These are phyloP conservation scores for Scheffersomyces titani DNA, from an alignment of 1,139 yeast species.

Conservation along the genomic window DNA sequence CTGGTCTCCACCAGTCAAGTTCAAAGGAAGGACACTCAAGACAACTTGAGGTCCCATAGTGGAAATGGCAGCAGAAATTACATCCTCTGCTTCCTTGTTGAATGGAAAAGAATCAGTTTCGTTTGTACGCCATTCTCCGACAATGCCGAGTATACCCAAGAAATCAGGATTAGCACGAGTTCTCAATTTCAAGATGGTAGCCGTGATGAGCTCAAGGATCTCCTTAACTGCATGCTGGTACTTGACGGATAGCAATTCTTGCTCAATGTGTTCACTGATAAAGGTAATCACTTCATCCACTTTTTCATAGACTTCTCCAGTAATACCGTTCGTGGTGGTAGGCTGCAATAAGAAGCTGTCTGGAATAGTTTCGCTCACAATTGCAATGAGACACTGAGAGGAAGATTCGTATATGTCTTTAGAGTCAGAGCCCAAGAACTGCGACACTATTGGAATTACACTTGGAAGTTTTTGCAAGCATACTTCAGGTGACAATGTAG, in stretches of 20 bases:
- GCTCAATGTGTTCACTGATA: constrained; percentile 52
- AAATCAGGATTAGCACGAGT: constrained; percentile 73
- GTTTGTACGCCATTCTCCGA: constrained; percentile 85
- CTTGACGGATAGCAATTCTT: constrained; percentile 68
- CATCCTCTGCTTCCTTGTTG: constrained; percentile 76
- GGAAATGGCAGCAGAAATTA: constrained; percentile 75
- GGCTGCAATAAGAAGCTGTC: constrained; percentile 58
- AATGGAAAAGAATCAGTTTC: constrained; percentile 72
- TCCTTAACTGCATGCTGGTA: constrained; percentile 79
- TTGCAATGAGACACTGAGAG: constrained; percentile 82
- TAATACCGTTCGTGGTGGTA: constrained; percentile 36
- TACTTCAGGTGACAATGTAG: constrained; percentile 56
- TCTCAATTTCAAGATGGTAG: constrained; percentile 64
- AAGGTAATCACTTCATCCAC: constrained; percentile 54
- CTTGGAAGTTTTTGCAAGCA: constrained; percentile 60
- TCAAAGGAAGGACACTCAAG: constrained; percentile 72
- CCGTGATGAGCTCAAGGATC: constrained; percentile 68
- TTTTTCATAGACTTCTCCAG: constrained; percentile 50
- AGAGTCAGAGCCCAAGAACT: constrained; percentile 67
- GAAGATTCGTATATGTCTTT: constrained; percentile 74
- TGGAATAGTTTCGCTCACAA: constrained; percentile 65
- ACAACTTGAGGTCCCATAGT: constrained; percentile 87
- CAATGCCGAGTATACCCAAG: constrained; percentile 61
- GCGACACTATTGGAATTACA: constrained; percentile 57
- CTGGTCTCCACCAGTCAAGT: constrained; percentile 48